A percentile compares a stretch with the other conserved stretches of the same genome.
Conservation (phyloP, 495 filamentous ascomycete species). For the Aspergillus affinis region DNA sequence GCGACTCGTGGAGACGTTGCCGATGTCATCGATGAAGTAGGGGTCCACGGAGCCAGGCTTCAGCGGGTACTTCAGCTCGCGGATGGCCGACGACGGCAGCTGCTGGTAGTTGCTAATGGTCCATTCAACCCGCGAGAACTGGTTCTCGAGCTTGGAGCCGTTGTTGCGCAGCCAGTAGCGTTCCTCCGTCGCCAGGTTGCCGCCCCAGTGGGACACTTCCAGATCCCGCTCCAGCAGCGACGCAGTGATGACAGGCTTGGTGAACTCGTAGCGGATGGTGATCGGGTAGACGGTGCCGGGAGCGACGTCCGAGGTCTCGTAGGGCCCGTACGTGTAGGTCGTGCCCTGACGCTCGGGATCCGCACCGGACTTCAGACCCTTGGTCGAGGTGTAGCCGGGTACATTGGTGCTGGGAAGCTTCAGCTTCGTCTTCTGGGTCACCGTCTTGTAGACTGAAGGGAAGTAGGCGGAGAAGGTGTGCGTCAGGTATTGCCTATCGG, state of each 20-base stretch:
- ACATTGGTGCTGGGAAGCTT: slow-evolving; percentile 79
- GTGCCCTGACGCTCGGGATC: slow-evolving; percentile 82
- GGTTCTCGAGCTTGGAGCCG: slow-evolving; percentile 75
- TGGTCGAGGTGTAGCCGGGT: slow-evolving; percentile 78
- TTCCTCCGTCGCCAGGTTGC: slow-evolving; percentile 92
- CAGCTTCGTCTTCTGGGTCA: slow-evolving; percentile 95
- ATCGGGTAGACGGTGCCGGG: slow-evolving; percentile 71
- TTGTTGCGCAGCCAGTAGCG: slow-evolving; percentile 86
- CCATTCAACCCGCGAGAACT: slow-evolving; percentile 88
- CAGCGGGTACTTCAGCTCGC: slow-evolving; percentile 78
- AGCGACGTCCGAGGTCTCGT: slow-evolving; percentile 62
- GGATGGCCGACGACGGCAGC: slow-evolving; percentile 71
- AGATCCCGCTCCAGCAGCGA: slow-evolving; percentile 80
- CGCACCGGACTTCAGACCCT: slow-evolving; percentile 59
- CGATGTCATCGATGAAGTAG: slow-evolving; percentile 96
- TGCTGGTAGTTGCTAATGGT: slow-evolving; percentile 70
- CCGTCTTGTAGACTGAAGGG: slow-evolving; percentile 76
- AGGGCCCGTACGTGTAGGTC: slow-evolving; percentile 91
- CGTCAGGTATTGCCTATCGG: slow-evolving; percentile 80
- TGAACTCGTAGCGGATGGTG: slow-evolving; percentile 91
- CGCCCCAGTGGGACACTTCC: slow-evolving; percentile 97
- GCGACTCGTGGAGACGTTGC: slow-evolving; percentile 91
- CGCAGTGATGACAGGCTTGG: slow-evolving; percentile 79
- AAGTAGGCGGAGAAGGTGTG: slow-evolving; percentile 82
- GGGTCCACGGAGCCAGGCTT: slow-evolving; percentile 73